These are phyloP conservation scores for Phtheirospermum japonicum DNA, from an alignment of 257 asterid genomes.

Conservation along the genomic window DNA sequence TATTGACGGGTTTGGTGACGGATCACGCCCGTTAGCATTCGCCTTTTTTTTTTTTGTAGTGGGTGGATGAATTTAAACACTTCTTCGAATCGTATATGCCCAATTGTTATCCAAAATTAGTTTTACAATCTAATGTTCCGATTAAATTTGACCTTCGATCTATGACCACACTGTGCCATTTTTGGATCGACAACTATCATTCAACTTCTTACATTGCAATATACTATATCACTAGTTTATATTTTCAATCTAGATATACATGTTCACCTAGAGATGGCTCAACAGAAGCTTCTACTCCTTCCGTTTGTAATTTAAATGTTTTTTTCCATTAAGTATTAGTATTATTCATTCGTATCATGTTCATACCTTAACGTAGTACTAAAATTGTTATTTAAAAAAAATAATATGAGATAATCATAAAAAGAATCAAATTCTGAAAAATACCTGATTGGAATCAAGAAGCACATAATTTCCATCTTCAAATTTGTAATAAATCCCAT, in stretches of 20 bases:
- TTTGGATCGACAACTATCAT: too few relatives aligned
- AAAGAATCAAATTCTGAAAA: neutral
- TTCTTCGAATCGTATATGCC: too few relatives aligned
- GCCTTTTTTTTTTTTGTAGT: too few relatives aligned
- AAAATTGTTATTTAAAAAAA: conserved; percentile 7
- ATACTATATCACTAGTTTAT: too few relatives aligned
- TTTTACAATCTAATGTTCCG: too few relatives aligned
- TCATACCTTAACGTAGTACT: conserved; percentile 24
- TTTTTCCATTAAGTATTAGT: conserved; percentile 22
- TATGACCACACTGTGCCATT: too few relatives aligned
- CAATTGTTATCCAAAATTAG: too few relatives aligned
- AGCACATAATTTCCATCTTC: conserved; percentile 85
- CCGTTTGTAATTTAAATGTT: conserved; percentile 32
- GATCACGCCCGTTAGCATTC: too few relatives aligned
- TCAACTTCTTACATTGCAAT: too few relatives aligned
- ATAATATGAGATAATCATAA: neutral
- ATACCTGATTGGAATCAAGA: conserved; percentile 53
- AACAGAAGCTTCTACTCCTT: conserved; percentile 31
- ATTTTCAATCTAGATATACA: conserved; percentile 22
- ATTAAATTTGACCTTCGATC: too few relatives aligned
- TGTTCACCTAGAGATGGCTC: conserved; percentile 46
- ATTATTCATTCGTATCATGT: conserved; percentile 28
- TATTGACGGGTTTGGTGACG: too few relatives aligned
- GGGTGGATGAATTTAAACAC: too few relatives aligned
- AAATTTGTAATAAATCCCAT: conserved; percentile 80